Base-by-base conservation (phyloP, 1,139 yeast species). In the Suhomyces bribrorum region DNA sequence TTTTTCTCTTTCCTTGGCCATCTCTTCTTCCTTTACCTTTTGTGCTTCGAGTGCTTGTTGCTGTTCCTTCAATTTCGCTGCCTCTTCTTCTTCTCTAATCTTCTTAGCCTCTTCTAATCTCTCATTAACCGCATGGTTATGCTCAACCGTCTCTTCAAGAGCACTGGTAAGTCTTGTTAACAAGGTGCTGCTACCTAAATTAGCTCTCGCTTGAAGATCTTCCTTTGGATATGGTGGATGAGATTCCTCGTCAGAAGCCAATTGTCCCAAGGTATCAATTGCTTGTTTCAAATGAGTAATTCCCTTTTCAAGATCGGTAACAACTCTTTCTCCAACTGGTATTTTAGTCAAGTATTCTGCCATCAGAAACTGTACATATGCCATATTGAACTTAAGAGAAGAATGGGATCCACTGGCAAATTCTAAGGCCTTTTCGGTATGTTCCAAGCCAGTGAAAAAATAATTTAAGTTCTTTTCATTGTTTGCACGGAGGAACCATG, bases 401-500 rank as follows among this genome's bases (percentile, higher is more conserved):
- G 81, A 68, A 32, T 70, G 62, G 14, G 64, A 57, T 40, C 57
- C 64, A 35, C 58, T 59, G 28, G 61, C 57, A 37, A 53, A 57
- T 4, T 61, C 66, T 34, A 78, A 66, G 0, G 96, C 89, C 47
- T 70, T 66, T 49, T 74, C 67, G 11, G 88, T 75, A 49, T 77
- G 80, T 26, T 77, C 80, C 39, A 88, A 68, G 0, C 96, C 79
- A 40, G 74, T 79, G 35, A 74, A 68, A 41, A 83, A 76, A 43
- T 75, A 81, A 6, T 68, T 75, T 35, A 84, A 58, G 39, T 77
- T 83, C 59, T 79, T 79, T 49, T 89, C 96, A 24, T 72, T 67
- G 40, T 74, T 61, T 7, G 92, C 98, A 56, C 97, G 78, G 16
- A 83, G 76, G 48, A 83, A 81, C 97, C 97, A 92, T 2, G 95